Conservation (phyloP, 345 rosid genomes). For the Gossypium mustelinum region DNA sequence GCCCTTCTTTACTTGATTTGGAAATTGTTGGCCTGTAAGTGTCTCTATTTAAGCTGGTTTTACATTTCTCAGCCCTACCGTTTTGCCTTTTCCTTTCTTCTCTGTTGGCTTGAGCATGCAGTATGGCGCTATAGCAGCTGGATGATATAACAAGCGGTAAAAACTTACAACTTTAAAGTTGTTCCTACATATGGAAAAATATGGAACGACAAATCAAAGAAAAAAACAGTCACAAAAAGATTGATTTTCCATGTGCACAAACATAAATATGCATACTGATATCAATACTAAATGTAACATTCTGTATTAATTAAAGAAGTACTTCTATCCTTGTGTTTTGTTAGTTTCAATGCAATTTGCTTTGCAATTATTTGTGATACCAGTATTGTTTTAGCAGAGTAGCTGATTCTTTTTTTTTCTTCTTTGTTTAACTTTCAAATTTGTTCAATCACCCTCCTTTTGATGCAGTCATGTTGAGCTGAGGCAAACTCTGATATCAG, state of each 20-base stretch:
- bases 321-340: not conserved
- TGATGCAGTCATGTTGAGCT: conserved; percentile 54
- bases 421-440: not conserved
- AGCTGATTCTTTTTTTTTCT: not conserved
- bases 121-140: not conserved
- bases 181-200: conserved; percentile 4
- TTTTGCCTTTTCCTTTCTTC: not conserved
- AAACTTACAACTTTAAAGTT: conserved; percentile 4
- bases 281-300: not conserved
- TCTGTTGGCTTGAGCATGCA: conserved; percentile 9
- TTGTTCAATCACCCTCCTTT: not conserved
- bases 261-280: not conserved
- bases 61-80: not conserved
- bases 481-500: conserved; percentile 56
- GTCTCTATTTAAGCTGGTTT: conserved; percentile 14
- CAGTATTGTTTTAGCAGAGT: not conserved
- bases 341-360: not conserved
- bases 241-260: not conserved
- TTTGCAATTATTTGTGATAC: not conserved
- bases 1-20: conserved; percentile 69
- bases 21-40: conserved; percentile 91
- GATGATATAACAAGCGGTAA: not conserved
- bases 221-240: not conserved
- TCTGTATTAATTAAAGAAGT: not conserved
- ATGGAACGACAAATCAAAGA: not conserved